Evolutionary conservation across 306 rosid species (phyloP).

Genomic region (Cicer judaicum): DNA sequence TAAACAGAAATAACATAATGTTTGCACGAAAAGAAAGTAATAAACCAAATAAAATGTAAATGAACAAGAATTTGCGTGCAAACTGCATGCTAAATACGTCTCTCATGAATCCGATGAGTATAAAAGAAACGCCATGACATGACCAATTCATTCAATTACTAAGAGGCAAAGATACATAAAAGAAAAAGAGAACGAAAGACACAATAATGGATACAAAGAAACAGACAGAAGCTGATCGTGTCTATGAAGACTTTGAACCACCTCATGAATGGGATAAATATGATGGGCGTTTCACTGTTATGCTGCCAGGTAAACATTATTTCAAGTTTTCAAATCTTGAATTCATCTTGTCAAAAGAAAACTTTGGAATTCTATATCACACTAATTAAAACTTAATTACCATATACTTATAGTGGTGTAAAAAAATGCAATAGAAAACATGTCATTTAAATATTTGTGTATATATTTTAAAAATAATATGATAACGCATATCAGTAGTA

Average conservation of each 20-base stretch:
- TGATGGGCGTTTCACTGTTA: conserved; percentile 45
- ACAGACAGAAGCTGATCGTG: conserved; percentile 37
- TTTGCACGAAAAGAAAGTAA: conserved; percentile 53
- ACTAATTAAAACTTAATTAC: too few relatives aligned
- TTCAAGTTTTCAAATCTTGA: not conserved
- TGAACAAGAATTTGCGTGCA: conserved; percentile 21
- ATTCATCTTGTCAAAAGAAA: too few relatives aligned
- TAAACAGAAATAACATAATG: conserved; percentile 24
- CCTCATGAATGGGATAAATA: conserved; percentile 50
- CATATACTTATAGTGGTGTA: too few relatives aligned
- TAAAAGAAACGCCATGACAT: conserved; percentile 37
- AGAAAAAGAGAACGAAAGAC: conserved; percentile 16
- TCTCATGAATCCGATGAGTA: conserved; percentile 29
- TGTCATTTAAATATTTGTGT: too few relatives aligned
- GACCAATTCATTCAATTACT: conserved; percentile 20
- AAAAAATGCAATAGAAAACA: too few relatives aligned
- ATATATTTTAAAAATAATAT: too few relatives aligned
- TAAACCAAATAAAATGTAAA: conserved; percentile 8
- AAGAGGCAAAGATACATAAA: conserved; percentile 34
- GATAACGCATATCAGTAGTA: too few relatives aligned
- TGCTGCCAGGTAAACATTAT: conserved; percentile 57
- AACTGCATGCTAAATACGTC: conserved; percentile 10
- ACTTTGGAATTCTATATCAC: too few relatives aligned
- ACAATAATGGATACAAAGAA: conserved; percentile 28
- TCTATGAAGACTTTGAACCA: conserved; percentile 62